A percentile compares a stretch with the other conserved stretches of the same genome.
Evolutionary conservation across 208 protist genomes (phyloP).

Genomic region (Leishmania major): DNA sequence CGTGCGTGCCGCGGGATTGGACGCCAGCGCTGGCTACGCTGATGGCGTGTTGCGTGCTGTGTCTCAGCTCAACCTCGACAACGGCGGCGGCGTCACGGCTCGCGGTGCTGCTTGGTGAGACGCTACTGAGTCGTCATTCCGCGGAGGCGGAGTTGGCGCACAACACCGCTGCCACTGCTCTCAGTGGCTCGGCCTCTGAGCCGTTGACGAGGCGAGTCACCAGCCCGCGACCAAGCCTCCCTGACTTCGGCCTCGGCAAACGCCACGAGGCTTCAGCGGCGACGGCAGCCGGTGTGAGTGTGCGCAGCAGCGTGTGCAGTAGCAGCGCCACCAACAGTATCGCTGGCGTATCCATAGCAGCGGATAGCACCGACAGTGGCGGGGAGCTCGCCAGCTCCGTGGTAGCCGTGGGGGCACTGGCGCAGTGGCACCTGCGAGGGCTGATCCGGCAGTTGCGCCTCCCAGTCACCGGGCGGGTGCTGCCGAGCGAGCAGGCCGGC

Average conservation of each 20-base stretch:
- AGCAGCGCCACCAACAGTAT: neutral
- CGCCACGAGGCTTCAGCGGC: neutral
- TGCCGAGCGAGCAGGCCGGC: neutral
- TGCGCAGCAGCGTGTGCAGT: conserved; percentile 6
- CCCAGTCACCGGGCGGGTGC: neutral
- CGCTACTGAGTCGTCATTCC: neutral
- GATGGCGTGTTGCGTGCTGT: conserved; percentile 31
- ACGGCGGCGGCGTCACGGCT: conserved; percentile 7
- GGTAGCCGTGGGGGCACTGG: conserved; percentile 19
- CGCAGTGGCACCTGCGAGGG: conserved; percentile 34
- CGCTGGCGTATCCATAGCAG: neutral
- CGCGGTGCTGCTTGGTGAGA: conserved; percentile 8
- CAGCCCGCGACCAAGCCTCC: conserved; percentile 2
- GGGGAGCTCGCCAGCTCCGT: neutral
- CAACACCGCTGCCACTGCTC: neutral
- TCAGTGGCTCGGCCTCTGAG: neutral
- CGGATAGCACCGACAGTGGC: neutral
- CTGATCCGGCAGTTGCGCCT: conserved; percentile 19
- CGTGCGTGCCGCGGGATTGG: conserved; percentile 21
- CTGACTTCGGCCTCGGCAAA: conserved; percentile 14
- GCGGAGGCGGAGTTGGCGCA: neutral
- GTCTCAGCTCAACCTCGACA: conserved; percentile 7
- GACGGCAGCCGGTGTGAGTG: neutral
- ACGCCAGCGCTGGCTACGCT: conserved; percentile 24
- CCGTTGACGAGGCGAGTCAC: neutral